Base-by-base conservation (phyloP, 805 yeast genomes). In the Candida insectorum region DNA sequence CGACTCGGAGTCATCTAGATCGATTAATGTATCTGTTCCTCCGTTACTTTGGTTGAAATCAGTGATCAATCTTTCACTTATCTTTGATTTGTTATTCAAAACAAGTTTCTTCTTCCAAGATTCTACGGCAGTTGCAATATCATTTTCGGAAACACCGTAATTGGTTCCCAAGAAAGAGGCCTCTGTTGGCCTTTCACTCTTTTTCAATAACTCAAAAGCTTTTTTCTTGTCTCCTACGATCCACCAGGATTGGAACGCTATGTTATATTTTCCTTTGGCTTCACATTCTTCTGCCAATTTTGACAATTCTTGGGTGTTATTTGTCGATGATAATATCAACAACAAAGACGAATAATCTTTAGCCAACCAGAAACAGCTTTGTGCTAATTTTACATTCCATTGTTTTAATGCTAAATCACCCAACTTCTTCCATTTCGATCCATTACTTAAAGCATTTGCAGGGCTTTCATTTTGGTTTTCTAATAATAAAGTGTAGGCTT, bases 211-310 rank as follows among this genome's bases (percentile, higher is more conserved):
- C 15, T 76, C 74, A 34, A 80, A 69, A 45, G 89, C 83, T 26
- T 71, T 67, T 12, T 65, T 61, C 24, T 77, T 67, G 52, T 87
- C 84, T 24, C 95, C 91, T 20, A 81, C 75, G 34, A 79, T 67
- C 97, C 97, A 93, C 57, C 79, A 79, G 9, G 96, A 83, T 54
- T 85, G 87, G 69, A 88, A 93, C 16, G 97, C 95, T 37, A 89
- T 68, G 58, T 93, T 93, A 60, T 79, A 85, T 55, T 82, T 82
- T 30, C 97, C 97, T 28, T 66, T 71, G n/a, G 56, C 63, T 47
- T 73, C 78, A 30, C 96, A 89, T 29, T 64, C 60, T 35, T 69
- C 66, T 5, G 93, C 95, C 24, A 91, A 70, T 35, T 67, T 63
- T 14, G 63, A 56, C 42, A 93, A 73, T 24, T 77, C 82, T 7